Evolutionary conservation across 345 rosid species (phyloP).

Genomic region (Microcos paniculata): DNA sequence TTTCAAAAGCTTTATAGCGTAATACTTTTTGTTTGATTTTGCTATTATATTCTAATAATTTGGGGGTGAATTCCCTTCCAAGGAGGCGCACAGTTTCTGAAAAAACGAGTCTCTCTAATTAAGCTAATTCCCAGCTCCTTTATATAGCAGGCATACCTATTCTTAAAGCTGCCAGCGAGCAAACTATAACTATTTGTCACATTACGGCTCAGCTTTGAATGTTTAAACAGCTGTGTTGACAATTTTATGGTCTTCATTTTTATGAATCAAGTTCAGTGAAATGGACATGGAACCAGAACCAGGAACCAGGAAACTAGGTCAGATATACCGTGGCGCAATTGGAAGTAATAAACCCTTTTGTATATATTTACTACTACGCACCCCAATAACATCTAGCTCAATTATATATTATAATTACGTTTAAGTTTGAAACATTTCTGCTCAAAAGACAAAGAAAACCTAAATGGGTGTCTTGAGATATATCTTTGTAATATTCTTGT

Average conservation of each 20-base stretch:
- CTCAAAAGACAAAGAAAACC: too few relatives aligned
- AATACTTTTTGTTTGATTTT: background rate
- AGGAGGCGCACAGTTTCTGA: background rate
- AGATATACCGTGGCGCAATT: background rate
- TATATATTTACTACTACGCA: too few relatives aligned
- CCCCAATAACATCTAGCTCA: too few relatives aligned
- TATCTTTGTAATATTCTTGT: too few relatives aligned
- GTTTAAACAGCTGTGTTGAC: background rate
- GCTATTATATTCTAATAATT: background rate
- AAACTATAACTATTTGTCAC: background rate
- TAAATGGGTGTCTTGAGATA: too few relatives aligned
- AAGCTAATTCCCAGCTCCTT: background rate
- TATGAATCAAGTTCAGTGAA: background rate
- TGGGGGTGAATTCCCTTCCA: background rate
- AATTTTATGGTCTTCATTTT: background rate
- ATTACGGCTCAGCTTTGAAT: background rate
- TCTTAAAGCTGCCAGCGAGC: background rate
- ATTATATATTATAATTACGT: too few relatives aligned
- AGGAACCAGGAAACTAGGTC: background rate
- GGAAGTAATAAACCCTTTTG: background rate
- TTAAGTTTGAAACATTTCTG: too few relatives aligned
- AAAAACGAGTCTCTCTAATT: background rate
- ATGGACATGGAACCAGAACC: background rate
- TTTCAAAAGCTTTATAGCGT: conserved; percentile 13
- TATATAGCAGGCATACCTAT: background rate